Conservation (phyloP, 148 eudicot genomes). For the Rhododendron griersonianum region DNA sequence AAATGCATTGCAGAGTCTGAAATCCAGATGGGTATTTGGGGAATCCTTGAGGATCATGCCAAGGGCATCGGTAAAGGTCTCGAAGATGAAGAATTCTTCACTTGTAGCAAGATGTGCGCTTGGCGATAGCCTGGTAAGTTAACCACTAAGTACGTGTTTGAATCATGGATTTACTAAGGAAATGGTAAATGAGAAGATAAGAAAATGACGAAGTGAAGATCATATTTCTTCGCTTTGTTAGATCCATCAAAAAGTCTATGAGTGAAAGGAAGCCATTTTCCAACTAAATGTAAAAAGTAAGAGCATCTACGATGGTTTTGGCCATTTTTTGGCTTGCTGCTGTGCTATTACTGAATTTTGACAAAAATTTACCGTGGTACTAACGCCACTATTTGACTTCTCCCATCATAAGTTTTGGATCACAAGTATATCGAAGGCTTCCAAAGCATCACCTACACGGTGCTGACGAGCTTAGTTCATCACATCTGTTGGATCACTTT, state of each 20-base stretch:
- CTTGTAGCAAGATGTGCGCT: slow-evolving; percentile 61
- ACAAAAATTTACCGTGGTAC: not conserved
- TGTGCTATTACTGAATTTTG: not conserved
- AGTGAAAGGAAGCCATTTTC: not conserved
- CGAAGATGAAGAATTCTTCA: slow-evolving; percentile 49
- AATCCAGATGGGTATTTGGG: slow-evolving; percentile 78
- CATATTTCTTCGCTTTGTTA: not conserved
- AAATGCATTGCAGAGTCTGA: slow-evolving; percentile 49
- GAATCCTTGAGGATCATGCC: slow-evolving; percentile 53
- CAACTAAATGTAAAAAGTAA: not conserved
- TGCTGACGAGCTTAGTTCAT: not conserved
- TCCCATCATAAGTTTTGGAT: not conserved
- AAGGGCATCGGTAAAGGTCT: slow-evolving; percentile 56
- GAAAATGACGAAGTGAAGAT: not conserved
- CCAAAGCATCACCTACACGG: not conserved
- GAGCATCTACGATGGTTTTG: not conserved
- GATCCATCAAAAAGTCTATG: not conserved
- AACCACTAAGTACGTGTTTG: not conserved
- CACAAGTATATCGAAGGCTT: not conserved
- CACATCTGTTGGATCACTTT: not conserved
- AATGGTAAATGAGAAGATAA: not conserved
- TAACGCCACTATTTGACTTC: not conserved
- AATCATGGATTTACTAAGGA: not conserved
- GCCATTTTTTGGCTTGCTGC: not conserved
- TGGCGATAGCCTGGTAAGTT: slow-evolving; percentile 95